These are phyloP conservation scores for Falciphora oryzae DNA, from an alignment of 2,329 filamentous ascomycete genomes.

Conservation along the genomic window DNA sequence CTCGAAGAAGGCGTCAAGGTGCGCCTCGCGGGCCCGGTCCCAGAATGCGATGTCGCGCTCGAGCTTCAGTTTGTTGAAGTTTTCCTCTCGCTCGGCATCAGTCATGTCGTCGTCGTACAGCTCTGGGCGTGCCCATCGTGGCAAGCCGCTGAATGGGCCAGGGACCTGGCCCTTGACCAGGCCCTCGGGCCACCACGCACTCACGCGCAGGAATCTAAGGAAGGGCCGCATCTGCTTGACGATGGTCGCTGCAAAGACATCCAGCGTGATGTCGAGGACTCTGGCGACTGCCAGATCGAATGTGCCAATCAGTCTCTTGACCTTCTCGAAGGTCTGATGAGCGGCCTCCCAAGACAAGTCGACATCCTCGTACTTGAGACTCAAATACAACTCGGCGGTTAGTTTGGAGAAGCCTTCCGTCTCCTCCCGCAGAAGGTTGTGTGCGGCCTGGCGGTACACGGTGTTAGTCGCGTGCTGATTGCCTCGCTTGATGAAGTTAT, in stretches of 20 bases:
- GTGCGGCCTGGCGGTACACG: slow-evolving; percentile 92
- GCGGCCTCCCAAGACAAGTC: slow-evolving; percentile 66
- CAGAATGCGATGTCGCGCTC: slow-evolving; percentile 74
- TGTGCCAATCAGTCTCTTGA: slow-evolving; percentile 92
- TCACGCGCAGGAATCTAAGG: slow-evolving; percentile 82
- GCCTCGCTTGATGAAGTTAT: slow-evolving; percentile 76
- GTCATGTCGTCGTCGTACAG: slow-evolving; percentile 52
- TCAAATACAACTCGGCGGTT: slow-evolving; percentile 91
- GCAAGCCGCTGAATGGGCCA: slow-evolving; percentile 49
- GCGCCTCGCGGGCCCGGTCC: slow-evolving; percentile 67
- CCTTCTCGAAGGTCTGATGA: slow-evolving; percentile 79
- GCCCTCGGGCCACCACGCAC: slow-evolving; percentile 92
- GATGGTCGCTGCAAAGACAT: slow-evolving; percentile 89
- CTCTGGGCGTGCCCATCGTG: slow-evolving; percentile 75
- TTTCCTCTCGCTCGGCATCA: slow-evolving; percentile 68
- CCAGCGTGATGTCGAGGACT: slow-evolving; percentile 87
- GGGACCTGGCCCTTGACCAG: slow-evolving; percentile 30
- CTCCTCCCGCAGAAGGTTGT: slow-evolving; percentile 91
- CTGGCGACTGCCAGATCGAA: slow-evolving; percentile 96
- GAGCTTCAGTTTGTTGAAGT: slow-evolving; percentile 50
- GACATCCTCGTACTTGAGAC: slow-evolving; percentile 52
- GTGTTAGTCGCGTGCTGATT: slow-evolving; percentile 90
- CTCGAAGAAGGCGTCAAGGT: slow-evolving; percentile 83
- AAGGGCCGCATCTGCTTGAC: slow-evolving; percentile 94
- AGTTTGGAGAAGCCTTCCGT: slow-evolving; percentile 96